These are phyloP conservation scores for Phoma sp. DNA, from an alignment of 2,329 filamentous ascomycete genomes.

Conservation along the genomic window DNA sequence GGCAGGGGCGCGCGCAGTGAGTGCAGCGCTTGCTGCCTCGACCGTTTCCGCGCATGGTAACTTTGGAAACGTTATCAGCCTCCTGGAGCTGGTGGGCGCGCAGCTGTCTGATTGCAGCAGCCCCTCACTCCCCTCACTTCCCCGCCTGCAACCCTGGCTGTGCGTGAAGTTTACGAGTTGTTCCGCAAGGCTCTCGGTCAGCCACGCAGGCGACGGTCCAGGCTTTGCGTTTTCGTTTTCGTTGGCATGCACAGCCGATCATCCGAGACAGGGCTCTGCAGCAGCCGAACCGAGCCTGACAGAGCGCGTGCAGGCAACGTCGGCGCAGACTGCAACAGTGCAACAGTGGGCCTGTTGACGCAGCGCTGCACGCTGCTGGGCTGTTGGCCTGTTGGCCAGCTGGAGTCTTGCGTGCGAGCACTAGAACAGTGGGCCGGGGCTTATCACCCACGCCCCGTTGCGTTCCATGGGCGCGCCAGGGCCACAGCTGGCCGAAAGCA, in stretches of 20 bases:
- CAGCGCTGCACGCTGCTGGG: background rate
- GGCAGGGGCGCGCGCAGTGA: constrained; percentile 5
- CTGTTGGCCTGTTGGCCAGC: background rate
- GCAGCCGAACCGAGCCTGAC: constrained; percentile 5
- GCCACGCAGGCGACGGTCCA: constrained; percentile 8
- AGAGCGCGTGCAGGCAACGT: background rate
- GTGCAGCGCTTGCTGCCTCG: constrained; percentile 8
- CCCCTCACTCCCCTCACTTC: constrained; percentile 19
- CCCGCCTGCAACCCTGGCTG: constrained; percentile 11
- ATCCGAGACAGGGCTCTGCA: constrained; percentile 6
- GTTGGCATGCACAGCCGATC: constrained; percentile 18
- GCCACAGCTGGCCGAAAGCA: constrained; percentile 8
- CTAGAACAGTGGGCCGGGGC: constrained; percentile 8
- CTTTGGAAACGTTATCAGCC: constrained; percentile 17
- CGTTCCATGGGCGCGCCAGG: constrained; percentile 13
- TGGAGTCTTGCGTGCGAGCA: background rate
- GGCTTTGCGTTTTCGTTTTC: constrained; percentile 11
- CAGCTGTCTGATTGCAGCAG: constrained; percentile 16
- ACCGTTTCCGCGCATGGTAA: constrained; percentile 3
- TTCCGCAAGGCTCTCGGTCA: constrained; percentile 5
- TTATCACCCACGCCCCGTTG: constrained; percentile 7
- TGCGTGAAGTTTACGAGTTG: background rate
- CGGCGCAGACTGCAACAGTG: background rate
- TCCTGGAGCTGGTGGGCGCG: constrained; percentile 5
- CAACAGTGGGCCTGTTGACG: constrained; percentile 6